Evolutionary conservation across 1,284 basidiomycete species (phyloP).

Genomic region (Omphalotus olearius): DNA sequence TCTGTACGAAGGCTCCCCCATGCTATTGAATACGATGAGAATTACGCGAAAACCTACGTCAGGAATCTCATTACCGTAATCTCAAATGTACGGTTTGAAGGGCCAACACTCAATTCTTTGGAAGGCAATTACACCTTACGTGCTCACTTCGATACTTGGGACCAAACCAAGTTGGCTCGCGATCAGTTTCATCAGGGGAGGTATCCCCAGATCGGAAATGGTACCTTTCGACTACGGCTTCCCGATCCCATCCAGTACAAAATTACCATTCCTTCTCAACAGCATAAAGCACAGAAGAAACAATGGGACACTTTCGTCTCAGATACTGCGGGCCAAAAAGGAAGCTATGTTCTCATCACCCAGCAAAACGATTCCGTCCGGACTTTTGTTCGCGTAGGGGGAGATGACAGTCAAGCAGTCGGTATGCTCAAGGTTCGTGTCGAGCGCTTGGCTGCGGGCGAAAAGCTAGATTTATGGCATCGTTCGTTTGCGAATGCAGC

Average conservation of each 20-base stretch:
- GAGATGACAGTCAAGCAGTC: slow-evolving; percentile 41
- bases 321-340: slow-evolving; percentile 1
- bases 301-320: slow-evolving; percentile 41
- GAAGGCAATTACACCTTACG: slow-evolving; percentile 29
- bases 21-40: slow-evolving; percentile 12
- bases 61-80: background rate
- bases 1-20: slow-evolving; percentile 15
- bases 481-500: slow-evolving; percentile 27
- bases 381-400: slow-evolving; percentile 32
- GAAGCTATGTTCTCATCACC: slow-evolving; percentile 6
- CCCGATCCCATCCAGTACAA: slow-evolving; percentile 40
- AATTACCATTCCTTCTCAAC: slow-evolving; percentile 39
- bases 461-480: slow-evolving; percentile 46
- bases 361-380: background rate
- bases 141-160: slow-evolving; percentile 42
- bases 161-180: slow-evolving; percentile 36
- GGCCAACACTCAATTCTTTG: slow-evolving; percentile 6
- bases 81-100: background rate
- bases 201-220: slow-evolving; percentile 25
- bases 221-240: slow-evolving; percentile 31
- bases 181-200: slow-evolving; percentile 25
- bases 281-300: slow-evolving; percentile 45
- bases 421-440: slow-evolving; percentile 57
- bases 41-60: slow-evolving; percentile 6
- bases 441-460: slow-evolving; percentile 47